A percentile compares a stretch with the other conserved stretches of the same genome.
Conservation (phyloP, 352 stramenopile species). For the Phytophthora kernoviae region DNA sequence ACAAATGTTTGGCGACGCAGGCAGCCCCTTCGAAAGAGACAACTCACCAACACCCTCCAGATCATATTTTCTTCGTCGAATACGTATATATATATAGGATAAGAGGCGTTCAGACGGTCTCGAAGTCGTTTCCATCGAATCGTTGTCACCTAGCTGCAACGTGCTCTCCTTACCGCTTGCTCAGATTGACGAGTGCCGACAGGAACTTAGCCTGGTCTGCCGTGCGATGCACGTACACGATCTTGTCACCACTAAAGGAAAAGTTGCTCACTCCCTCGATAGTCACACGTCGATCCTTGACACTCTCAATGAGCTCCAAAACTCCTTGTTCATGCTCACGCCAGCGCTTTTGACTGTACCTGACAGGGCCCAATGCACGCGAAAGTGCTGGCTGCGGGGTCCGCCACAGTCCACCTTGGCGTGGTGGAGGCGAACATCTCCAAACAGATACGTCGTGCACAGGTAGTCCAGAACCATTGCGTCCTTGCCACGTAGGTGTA, state of each 20-base stretch:
- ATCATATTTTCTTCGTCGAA: background rate
- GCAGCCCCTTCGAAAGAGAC: too few relatives aligned
- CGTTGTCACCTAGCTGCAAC: background rate
- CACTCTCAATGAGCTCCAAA: slow-evolving; percentile 85
- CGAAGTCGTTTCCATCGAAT: background rate
- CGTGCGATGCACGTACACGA: slow-evolving; percentile 88
- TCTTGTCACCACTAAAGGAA: slow-evolving; percentile 87
- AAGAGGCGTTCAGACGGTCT: slow-evolving; percentile 11
- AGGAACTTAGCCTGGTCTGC: slow-evolving; percentile 90
- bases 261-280: slow-evolving; percentile 91
- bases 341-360: slow-evolving; percentile 76
- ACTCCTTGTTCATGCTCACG: slow-evolving; percentile 90
- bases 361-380: slow-evolving; percentile 84
- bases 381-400: slow-evolving; percentile 84
- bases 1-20: too few relatives aligned
- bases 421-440: slow-evolving; percentile 75
- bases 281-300: slow-evolving; percentile 75
- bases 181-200: slow-evolving; percentile 77
- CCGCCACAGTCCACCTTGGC: slow-evolving; percentile 85
- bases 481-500: slow-evolving; percentile 82
- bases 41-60: too few relatives aligned
- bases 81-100: slow-evolving; percentile 35
- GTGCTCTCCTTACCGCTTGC: slow-evolving; percentile 53
- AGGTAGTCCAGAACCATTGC: slow-evolving; percentile 87
- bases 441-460: slow-evolving; percentile 85